Conservation (phyloP, 2,329 filamentous ascomycete species). For the Hypoxylon sp. region DNA sequence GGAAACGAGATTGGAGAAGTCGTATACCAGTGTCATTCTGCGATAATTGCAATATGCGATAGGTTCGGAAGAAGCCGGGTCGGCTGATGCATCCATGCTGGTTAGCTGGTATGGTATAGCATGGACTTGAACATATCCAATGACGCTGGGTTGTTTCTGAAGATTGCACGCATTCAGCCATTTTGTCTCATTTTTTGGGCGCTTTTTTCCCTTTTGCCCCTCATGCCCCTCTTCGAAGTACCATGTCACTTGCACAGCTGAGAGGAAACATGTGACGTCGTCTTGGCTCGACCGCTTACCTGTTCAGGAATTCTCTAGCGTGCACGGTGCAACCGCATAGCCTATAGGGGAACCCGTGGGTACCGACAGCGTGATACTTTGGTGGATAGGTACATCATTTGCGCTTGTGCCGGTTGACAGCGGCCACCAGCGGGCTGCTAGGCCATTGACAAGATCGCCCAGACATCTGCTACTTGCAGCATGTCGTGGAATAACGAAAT, state of each 20-base stretch:
- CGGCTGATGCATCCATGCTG: conserved; percentile 39
- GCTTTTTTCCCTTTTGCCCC: conserved; percentile 28
- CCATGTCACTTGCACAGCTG: conserved; percentile 9
- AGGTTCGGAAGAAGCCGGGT: conserved; percentile 38
- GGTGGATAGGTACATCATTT: conserved; percentile 12
- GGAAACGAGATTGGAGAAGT: conserved; percentile 10
- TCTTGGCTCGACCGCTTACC: conserved; percentile 2
- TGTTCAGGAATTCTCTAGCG: conserved; percentile 11
- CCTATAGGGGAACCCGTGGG: conserved; percentile 3
- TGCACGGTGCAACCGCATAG: conserved; percentile 32
- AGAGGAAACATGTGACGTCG: conserved; percentile 36
- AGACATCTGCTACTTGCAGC: conserved; percentile 13
- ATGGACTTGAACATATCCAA: conserved; percentile 16
- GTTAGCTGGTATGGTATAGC: conserved; percentile 13
- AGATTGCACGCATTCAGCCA: conserved; percentile 37
- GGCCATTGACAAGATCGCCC: conserved; percentile 20
- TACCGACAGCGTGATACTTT: conserved; percentile 17
- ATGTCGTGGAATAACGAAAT: conserved; percentile 34
- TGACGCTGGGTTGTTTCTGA: conserved; percentile 17
- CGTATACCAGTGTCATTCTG: conserved; percentile 14
- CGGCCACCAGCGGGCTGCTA: conserved; percentile 13
- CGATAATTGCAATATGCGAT: conserved; percentile 5
- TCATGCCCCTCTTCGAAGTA: conserved; percentile 13
- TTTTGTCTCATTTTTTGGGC: conserved; percentile 26
- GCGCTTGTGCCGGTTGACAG: conserved; percentile 13